These are phyloP conservation scores for Trapa incisa DNA, from an alignment of 345 rosid genomes.

Conservation along the genomic window DNA sequence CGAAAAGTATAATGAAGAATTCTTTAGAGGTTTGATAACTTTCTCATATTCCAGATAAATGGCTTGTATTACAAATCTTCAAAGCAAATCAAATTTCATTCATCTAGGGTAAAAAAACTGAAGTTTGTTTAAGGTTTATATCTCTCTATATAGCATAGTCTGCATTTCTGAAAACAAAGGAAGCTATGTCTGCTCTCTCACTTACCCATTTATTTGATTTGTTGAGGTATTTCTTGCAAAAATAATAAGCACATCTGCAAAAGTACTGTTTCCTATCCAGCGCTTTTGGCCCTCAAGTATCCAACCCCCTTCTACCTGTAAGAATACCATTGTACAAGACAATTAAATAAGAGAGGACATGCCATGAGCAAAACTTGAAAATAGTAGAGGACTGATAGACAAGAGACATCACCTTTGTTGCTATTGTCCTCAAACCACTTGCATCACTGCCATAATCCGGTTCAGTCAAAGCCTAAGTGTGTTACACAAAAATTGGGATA, in stretches of 20 bases:
- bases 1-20: neutral
- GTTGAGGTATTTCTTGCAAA: conserved; percentile 71
- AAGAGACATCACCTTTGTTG: conserved; percentile 53
- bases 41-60: neutral
- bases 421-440: conserved; percentile 63
- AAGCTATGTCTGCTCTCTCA: neutral
- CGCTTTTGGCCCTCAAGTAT: conserved; percentile 82
- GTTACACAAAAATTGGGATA: conserved; percentile 1
- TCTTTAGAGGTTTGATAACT: neutral
- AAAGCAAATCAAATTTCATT: neutral
- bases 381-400: neutral
- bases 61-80: neutral
- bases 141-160: neutral
- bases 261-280: conserved; percentile 97
- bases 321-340: neutral
- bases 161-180: neutral
- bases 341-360: neutral
- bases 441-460: conserved; percentile 98
- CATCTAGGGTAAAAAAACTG: neutral
- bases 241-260: conserved; percentile 76
- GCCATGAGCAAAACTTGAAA: neutral
- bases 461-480: conserved; percentile 76
- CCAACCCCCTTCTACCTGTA: conserved; percentile 89
- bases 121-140: neutral
- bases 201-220: conserved; percentile 86